These are phyloP conservation scores for Candolleomyces aberdarensis DNA, from an alignment of 768 basidiomycete genomes.

Conservation along the genomic window DNA sequence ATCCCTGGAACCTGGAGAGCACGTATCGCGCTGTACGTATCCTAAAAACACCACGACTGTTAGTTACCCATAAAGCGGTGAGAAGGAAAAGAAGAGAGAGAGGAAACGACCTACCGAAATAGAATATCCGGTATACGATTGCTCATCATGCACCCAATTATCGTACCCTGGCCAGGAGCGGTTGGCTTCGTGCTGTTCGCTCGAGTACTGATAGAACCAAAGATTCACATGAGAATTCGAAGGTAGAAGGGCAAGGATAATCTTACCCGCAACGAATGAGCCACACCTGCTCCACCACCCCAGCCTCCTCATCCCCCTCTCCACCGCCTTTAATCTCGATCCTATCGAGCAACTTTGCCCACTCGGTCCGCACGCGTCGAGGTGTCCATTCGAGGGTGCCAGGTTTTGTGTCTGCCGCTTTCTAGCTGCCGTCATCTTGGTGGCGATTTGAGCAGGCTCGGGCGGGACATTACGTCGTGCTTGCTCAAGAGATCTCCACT, in stretches of 20 bases:
- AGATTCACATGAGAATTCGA: not conserved
- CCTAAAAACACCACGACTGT: too few relatives aligned
- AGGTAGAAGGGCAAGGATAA: not conserved
- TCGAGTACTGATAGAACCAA: constrained; percentile 56
- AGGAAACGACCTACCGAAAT: constrained; percentile 54
- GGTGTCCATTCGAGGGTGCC: constrained; percentile 51
- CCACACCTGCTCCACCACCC: constrained; percentile 46
- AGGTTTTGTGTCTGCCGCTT: too few relatives aligned
- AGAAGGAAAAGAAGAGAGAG: too few relatives aligned
- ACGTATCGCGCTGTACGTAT: too few relatives aligned
- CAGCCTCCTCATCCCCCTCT: constrained; percentile 21
- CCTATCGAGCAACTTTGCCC: constrained; percentile 56
- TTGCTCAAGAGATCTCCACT: too few relatives aligned
- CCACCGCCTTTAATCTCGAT: constrained; percentile 47
- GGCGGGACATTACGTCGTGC: too few relatives aligned
- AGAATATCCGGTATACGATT: constrained; percentile 77
- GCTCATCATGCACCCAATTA: constrained; percentile 54
- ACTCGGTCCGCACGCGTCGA: constrained; percentile 25
- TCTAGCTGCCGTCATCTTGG: not conserved
- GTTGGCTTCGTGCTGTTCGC: constrained; percentile 66
- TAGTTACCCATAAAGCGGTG: too few relatives aligned
- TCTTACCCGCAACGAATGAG: constrained; percentile 56
- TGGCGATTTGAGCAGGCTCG: not conserved
- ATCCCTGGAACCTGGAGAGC: too few relatives aligned
- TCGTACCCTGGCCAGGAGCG: constrained; percentile 79